These are phyloP conservation scores for Cornus florida DNA, from an alignment of 148 eudicot genomes.

Conservation along the genomic window DNA sequence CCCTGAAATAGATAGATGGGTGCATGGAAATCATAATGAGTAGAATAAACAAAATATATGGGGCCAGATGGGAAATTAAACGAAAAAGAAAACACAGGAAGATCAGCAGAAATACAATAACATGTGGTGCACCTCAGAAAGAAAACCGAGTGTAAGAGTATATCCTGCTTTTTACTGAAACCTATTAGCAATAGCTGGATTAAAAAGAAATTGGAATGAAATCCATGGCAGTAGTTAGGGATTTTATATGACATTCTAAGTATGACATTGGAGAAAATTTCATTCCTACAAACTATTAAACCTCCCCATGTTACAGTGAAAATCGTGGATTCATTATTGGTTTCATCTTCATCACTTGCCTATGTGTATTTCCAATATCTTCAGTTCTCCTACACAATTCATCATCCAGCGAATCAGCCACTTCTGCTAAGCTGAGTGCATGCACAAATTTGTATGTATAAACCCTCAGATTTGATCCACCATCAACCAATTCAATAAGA, in stretches of 20 bases:
- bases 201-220: neutral
- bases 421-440: constrained; percentile 37
- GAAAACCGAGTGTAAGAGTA: neutral
- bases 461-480: constrained; percentile 78
- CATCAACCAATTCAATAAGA: constrained; percentile 59
- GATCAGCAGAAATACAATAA: neutral
- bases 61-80: neutral
- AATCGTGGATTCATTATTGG: constrained; percentile 45
- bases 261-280: neutral
- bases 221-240: neutral
- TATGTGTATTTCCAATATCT: constrained; percentile 41
- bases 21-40: neutral
- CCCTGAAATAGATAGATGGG: no score
- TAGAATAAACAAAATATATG: neutral
- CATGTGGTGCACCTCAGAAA: neutral
- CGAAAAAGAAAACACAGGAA: neutral
- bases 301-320: constrained; percentile 13
- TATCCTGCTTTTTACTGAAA: no score
- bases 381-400: constrained; percentile 38
- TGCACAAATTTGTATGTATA: constrained; percentile 67
- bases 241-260: neutral
- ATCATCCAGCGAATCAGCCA: constrained; percentile 43
- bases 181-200: no score
- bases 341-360: constrained; percentile 63
- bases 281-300: neutral